Percentiles rank a stretch among this genome's conserved stretches.
Evolutionary conservation across 2,329 filamentous ascomycete species (phyloP).

Genomic region (Paecilomyces sp.): DNA sequence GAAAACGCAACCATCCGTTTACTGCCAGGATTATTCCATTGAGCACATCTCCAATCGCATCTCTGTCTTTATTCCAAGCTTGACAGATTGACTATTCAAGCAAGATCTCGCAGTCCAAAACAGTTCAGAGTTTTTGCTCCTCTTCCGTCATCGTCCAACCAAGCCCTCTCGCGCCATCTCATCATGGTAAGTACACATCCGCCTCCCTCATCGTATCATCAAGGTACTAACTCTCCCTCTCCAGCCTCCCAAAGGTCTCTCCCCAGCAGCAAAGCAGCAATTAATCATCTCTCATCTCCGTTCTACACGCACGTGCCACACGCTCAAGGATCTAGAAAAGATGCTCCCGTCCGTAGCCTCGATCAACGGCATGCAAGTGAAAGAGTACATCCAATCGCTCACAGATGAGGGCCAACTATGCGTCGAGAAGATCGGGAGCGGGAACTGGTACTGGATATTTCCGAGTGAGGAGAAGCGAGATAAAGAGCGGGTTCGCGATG

Average conservation of each 20-base stretch:
- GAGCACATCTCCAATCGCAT: too few species aligned
- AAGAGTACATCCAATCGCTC: constrained; percentile 58
- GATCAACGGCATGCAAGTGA: constrained; percentile 60
- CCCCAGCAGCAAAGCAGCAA: constrained; percentile 51
- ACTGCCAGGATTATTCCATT: too few species aligned
- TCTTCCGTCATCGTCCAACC: too few species aligned
- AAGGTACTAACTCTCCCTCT: background rate
- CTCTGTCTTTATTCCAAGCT: too few species aligned
- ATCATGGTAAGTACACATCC: too few species aligned
- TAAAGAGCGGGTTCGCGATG: constrained; percentile 26
- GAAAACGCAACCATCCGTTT: too few species aligned
- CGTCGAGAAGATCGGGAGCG: constrained; percentile 63
- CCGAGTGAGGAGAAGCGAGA: constrained; percentile 49
- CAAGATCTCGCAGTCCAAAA: too few species aligned
- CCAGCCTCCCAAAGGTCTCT: constrained; percentile 45
- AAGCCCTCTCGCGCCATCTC: too few species aligned
- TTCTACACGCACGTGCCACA: constrained; percentile 54
- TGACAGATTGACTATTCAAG: too few species aligned
- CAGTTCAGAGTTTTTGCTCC: too few species aligned
- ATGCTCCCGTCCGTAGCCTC: constrained; percentile 53
- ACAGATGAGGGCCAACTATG: constrained; percentile 55
- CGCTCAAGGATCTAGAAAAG: constrained; percentile 63
- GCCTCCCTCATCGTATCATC: too few species aligned
- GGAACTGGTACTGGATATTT: constrained; percentile 68
- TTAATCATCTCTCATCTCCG: constrained; percentile 55